These are phyloP conservation scores for Ogataea trehaloabstinens DNA, from an alignment of 805 yeast species.

Conservation along the genomic window DNA sequence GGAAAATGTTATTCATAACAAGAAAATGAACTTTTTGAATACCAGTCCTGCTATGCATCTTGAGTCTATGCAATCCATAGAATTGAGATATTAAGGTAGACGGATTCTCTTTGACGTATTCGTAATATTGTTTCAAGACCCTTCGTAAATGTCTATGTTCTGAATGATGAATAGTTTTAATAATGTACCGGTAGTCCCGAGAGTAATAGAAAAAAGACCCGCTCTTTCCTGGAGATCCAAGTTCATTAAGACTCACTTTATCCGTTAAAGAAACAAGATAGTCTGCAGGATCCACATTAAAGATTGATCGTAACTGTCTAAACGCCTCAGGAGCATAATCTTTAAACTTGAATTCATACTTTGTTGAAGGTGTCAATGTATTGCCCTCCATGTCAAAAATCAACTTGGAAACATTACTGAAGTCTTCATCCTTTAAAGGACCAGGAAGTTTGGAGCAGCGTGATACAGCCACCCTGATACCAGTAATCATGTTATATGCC, in stretches of 20 bases:
- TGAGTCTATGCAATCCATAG: slow-evolving; percentile 91
- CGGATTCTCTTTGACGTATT: slow-evolving; percentile 80
- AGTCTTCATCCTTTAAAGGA: slow-evolving; percentile 68
- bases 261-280: slow-evolving; percentile 90
- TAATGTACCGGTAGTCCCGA: slow-evolving; percentile 88
- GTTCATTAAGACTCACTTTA: slow-evolving; percentile 84
- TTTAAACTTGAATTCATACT: slow-evolving; percentile 93
- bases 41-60: slow-evolving; percentile 65
- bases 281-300: slow-evolving; percentile 94
- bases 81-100: slow-evolving; percentile 91
- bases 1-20: slow-evolving; percentile 96
- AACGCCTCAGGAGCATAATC: slow-evolving; percentile 96
- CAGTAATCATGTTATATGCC: slow-evolving; percentile 97
- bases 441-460: slow-evolving; percentile 84
- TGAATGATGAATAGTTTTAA: slow-evolving; percentile 90
- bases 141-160: slow-evolving; percentile 83
- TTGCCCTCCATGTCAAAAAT: slow-evolving; percentile 87
- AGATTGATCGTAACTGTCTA: slow-evolving; percentile 72
- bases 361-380: slow-evolving; percentile 88
- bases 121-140: slow-evolving; percentile 71
- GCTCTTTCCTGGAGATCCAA: slow-evolving; percentile 95
- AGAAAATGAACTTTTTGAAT: slow-evolving; percentile 81
- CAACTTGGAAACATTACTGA: slow-evolving; percentile 68
- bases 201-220: slow-evolving; percentile 96
- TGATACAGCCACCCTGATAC: slow-evolving; percentile 92